Percentiles rank a stretch among this genome's conserved stretches.
phyloP scores from a whole-genome alignment of 768 basidiomycete species.

The Russula sp. region DNA sequence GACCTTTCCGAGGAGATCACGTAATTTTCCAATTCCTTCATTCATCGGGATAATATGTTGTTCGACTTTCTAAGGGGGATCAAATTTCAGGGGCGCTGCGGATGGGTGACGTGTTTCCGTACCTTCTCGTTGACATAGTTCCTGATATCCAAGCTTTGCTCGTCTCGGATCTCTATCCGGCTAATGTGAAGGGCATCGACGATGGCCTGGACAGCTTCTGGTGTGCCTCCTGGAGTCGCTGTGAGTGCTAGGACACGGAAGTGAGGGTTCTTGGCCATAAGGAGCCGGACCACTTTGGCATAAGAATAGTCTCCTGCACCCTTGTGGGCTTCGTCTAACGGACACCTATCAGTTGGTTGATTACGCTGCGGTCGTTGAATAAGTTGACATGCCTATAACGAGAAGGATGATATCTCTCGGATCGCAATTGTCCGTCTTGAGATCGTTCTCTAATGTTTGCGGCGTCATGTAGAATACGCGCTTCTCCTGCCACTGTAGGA shows the following conservation, averaged over 20 bases:
- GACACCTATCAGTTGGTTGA: neutral
- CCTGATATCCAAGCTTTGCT: slow-evolving; percentile 80
- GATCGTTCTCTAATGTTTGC: slow-evolving; percentile 88
- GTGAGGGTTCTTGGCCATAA: slow-evolving; percentile 93
- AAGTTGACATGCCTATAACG: slow-evolving; percentile 62
- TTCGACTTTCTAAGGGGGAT: slow-evolving; percentile 50
- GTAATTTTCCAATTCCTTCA: slow-evolving; percentile 56
- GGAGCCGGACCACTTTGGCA: slow-evolving; percentile 75
- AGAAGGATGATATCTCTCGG: slow-evolving; percentile 74
- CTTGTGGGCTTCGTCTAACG: slow-evolving; percentile 87
- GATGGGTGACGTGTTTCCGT: neutral
- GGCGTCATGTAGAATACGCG: slow-evolving; percentile 95
- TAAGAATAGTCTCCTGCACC: slow-evolving; percentile 94
- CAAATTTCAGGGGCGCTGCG: neutral
- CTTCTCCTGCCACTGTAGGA: slow-evolving; percentile 66
- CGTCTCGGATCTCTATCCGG: slow-evolving; percentile 90
- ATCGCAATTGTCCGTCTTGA: slow-evolving; percentile 68
- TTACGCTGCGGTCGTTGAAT: neutral
- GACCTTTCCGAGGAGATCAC: slow-evolving; percentile 58
- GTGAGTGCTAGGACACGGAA: slow-evolving; percentile 91
- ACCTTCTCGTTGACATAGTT: slow-evolving; percentile 88
- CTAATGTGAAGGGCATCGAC: slow-evolving; percentile 95
- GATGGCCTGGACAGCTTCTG: slow-evolving; percentile 82
- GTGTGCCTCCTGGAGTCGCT: slow-evolving; percentile 85
- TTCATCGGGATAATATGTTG: slow-evolving; percentile 74